Percentiles rank a stretch among this genome's conserved stretches.
Evolutionary conservation across 2,329 filamentous ascomycete genomes (phyloP).

Genomic region (Fusarium sp.): DNA sequence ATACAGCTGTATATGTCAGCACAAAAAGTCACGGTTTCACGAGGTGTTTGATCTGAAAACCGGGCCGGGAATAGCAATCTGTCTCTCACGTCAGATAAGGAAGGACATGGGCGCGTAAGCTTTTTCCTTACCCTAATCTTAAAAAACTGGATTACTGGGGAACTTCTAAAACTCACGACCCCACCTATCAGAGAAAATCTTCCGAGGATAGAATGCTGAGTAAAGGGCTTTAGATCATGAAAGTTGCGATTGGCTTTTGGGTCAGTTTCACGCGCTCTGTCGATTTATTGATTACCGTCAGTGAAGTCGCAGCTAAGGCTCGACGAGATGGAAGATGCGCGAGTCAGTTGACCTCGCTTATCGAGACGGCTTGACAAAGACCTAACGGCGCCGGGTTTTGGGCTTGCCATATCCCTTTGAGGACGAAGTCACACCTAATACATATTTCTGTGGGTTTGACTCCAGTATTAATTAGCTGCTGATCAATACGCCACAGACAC

Average conservation of each 20-base stretch:
- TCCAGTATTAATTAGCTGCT: no score
- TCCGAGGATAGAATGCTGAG: background rate
- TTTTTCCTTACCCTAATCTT: slow-evolving; percentile 1
- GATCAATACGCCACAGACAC: no score
- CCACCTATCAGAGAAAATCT: background rate
- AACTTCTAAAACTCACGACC: background rate
- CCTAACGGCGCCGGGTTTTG: background rate
- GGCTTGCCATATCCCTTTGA: no score
- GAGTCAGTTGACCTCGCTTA: background rate
- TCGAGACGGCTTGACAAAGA: background rate
- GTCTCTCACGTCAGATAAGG: background rate
- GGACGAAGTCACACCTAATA: no score
- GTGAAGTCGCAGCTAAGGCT: background rate
- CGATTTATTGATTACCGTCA: fast-evolving
- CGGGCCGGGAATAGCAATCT: background rate
- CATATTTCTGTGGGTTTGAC: no score
- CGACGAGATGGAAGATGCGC: no score
- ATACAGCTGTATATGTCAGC: background rate
- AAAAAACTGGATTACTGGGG: background rate
- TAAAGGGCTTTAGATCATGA: no score
- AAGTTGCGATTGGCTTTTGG: background rate
- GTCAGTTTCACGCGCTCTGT: fast-evolving
- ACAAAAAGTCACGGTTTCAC: background rate
- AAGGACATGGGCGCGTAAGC: background rate
- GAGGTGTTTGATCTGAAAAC: background rate